Conservation (phyloP, 2,329 filamentous ascomycete species). For the Colletotrichum sp. region DNA sequence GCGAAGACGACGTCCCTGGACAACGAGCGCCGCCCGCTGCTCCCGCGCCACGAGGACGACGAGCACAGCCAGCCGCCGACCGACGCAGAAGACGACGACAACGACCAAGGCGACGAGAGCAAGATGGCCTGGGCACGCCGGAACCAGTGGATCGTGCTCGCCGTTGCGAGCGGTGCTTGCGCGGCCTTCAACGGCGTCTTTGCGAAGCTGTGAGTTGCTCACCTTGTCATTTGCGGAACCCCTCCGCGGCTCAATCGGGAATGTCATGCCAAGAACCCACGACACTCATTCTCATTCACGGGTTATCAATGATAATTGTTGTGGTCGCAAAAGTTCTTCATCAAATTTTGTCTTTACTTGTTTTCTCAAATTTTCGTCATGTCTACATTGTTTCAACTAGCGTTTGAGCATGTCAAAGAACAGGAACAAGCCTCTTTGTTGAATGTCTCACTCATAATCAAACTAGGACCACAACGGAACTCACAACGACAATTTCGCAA, state of each 20-base stretch:
- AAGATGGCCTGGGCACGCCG: slow-evolving; percentile 29
- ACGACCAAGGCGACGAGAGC: not conserved
- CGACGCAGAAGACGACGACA: not conserved
- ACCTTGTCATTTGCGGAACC: not conserved
- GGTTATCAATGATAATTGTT: not conserved
- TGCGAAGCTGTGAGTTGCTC: slow-evolving; percentile 72
- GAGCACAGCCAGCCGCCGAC: not conserved
- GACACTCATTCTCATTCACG: no score
- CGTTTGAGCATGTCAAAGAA: not conserved
- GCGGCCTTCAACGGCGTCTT: slow-evolving; percentile 85
- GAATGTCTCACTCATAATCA: slow-evolving; percentile 1
- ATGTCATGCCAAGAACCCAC: not conserved
- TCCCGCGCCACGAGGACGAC: slow-evolving; percentile 21
- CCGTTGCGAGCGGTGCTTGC: slow-evolving; percentile 76
- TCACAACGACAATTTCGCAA: slow-evolving; percentile 55
- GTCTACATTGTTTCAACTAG: not conserved
- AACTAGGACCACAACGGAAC: slow-evolving; percentile 58
- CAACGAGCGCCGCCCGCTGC: slow-evolving; percentile 27
- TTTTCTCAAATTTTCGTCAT: not conserved
- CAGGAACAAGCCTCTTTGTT: not conserved
- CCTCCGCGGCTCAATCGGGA: not conserved
- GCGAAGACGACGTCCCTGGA: slow-evolving; percentile 17
- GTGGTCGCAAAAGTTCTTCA: not conserved
- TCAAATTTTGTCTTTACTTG: not conserved
- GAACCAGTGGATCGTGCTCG: slow-evolving; percentile 69